Percentiles rank a stretch among this genome's conserved stretches.
Evolutionary conservation across 2,329 filamentous ascomycete genomes (phyloP).

Genomic region (Cladophialophora psammophila): DNA sequence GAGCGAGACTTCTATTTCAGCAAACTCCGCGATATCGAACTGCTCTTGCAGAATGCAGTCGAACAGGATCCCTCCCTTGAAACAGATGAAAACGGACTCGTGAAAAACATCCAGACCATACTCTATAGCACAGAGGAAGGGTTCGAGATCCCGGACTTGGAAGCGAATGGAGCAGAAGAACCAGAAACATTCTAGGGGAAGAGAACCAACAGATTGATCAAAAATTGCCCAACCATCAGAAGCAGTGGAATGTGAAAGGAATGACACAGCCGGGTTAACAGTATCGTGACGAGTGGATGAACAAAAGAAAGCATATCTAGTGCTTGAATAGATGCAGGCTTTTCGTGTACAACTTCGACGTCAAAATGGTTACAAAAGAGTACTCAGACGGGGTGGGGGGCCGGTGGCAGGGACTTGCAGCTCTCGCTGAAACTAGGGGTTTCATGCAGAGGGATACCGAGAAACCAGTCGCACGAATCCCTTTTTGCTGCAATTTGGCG

Average conservation of each 20-base stretch:
- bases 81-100: slow-evolving; percentile 87
- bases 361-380: neutral
- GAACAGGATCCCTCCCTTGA: slow-evolving; percentile 92
- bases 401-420: neutral
- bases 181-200: slow-evolving; percentile 48
- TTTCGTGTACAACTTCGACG: neutral
- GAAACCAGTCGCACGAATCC: neutral
- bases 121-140: slow-evolving; percentile 90
- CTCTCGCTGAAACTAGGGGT: neutral
- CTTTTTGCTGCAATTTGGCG: neutral
- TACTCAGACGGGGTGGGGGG: neutral
- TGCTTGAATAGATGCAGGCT: neutral
- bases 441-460: neutral
- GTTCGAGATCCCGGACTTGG: slow-evolving; percentile 88
- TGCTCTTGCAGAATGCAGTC: slow-evolving; percentile 89
- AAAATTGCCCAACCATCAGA: neutral
- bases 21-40: slow-evolving; percentile 95
- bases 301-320: neutral
- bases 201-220: neutral
- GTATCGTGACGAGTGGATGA: slow-evolving; percentile 11
- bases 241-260: neutral
- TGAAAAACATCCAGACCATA: slow-evolving; percentile 96
- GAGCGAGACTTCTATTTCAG: slow-evolving; percentile 99
- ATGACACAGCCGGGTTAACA: neutral
- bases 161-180: slow-evolving; percentile 65